Evolutionary conservation across 768 basidiomycete species (phyloP).

Genomic region (Agaricus sinodeliciosus): DNA sequence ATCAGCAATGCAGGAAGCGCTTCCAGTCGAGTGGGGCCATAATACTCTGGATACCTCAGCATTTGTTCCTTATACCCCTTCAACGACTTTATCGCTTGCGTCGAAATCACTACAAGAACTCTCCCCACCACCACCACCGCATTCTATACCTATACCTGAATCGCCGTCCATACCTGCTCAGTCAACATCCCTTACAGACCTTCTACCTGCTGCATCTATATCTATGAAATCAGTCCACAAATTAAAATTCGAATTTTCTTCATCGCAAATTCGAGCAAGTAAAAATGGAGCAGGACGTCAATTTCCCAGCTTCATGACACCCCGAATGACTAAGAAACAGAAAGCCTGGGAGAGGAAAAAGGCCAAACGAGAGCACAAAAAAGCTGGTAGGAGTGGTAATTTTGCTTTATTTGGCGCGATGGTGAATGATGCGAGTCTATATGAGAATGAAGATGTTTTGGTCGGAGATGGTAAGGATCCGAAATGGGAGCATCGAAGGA

Average conservation of each 20-base stretch:
- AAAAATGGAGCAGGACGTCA: background rate
- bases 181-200: background rate
- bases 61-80: conserved; percentile 19
- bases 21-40: background rate
- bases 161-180: background rate
- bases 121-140: background rate
- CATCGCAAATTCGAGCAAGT: background rate
- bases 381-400: conserved; percentile 9
- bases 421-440: conserved; percentile 46
- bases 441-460: conserved; percentile 25
- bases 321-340: conserved; percentile 22
- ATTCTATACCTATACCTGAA: background rate
- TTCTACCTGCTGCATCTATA: background rate
- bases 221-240: background rate
- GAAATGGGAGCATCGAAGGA: conserved; percentile 43
- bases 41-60: conserved; percentile 12
- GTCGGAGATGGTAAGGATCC: conserved; percentile 23
- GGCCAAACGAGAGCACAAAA: conserved; percentile 1
- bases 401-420: conserved; percentile 52
- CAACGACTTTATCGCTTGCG: conserved; percentile 11
- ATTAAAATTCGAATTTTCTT: conserved; percentile 10
- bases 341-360: conserved; percentile 19
- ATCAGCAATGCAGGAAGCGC: background rate
- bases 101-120: conserved; percentile 6
- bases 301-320: conserved; percentile 19